Percentiles rank a stretch among this genome's conserved stretches.
phyloP scores from a whole-genome alignment of 805 yeast species.

The Saccharomyces mikatae region DNA sequence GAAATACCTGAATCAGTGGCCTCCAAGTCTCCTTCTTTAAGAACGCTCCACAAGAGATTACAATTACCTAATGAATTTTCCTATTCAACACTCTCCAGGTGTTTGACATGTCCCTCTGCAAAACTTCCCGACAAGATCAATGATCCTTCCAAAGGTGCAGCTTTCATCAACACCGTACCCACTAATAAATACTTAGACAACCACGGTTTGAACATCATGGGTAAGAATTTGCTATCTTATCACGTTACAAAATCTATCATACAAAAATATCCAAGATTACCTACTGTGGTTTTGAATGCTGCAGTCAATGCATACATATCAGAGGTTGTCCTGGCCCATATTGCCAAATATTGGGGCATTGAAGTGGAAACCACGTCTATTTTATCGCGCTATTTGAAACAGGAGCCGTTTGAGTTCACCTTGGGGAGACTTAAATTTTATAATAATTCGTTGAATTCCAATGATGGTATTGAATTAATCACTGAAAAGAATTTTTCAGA shows the following conservation, averaged over 20 bases:
- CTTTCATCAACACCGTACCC: conserved; percentile 25
- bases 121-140: conserved; percentile 17
- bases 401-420: conserved; percentile 58
- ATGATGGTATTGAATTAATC: conserved; percentile 45
- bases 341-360: conserved; percentile 84
- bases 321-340: conserved; percentile 49
- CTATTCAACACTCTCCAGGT: conserved; percentile 66
- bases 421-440: conserved; percentile 61
- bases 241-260: conserved; percentile 68
- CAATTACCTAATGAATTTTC: conserved; percentile 50
- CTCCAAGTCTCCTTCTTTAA: conserved; percentile 56
- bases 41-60: conserved; percentile 72
- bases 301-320: conserved; percentile 74
- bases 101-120: conserved; percentile 55
- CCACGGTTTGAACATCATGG: conserved; percentile 72
- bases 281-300: conserved; percentile 64
- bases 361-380: conserved; percentile 61
- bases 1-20: conserved; percentile 43
- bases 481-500: conserved; percentile 32
- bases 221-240: conserved; percentile 66
- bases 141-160: conserved; percentile 10
- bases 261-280: conserved; percentile 80
- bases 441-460: conserved; percentile 23
- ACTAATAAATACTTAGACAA: conserved; percentile 55
- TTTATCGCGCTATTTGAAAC: conserved; percentile 56